A percentile compares a stretch with the other conserved stretches of the same genome.
These are phyloP conservation scores for Anethum foeniculum DNA, from an alignment of 140 eudicot genomes.

Conservation along the genomic window DNA sequence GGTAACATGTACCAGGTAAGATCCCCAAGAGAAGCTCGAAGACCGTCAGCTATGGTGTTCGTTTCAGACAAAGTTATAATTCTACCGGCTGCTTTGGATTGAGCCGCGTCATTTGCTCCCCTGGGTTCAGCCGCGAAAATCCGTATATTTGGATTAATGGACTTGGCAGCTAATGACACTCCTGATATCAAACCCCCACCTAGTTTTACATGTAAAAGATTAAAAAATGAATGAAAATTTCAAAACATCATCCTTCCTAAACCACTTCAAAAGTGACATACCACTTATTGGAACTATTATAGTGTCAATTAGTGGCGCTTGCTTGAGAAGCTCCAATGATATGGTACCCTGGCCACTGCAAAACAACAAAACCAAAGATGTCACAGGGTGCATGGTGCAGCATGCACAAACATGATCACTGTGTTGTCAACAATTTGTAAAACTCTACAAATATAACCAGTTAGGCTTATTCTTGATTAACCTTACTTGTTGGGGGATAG, in stretches of 20 bases:
- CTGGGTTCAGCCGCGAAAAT: constrained; percentile 91
- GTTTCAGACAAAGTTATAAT: constrained; percentile 61
- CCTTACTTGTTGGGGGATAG: neutral
- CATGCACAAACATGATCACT: neutral
- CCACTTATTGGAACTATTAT: constrained; percentile 93
- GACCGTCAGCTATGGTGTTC: constrained; percentile 95
- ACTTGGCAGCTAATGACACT: constrained; percentile 84
- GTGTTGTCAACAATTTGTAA: neutral
- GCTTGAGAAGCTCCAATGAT: constrained; percentile 81
- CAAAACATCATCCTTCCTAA: neutral
- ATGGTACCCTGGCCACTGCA: constrained; percentile 92
- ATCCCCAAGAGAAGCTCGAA: constrained; percentile 89
- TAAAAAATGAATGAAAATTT: constrained; percentile 12
- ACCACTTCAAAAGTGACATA: constrained; percentile 9
- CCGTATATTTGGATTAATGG: constrained; percentile 70
- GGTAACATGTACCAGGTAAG: constrained; percentile 60
- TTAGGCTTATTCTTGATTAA: neutral
- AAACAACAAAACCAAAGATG: neutral
- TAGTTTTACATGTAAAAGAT: constrained; percentile 22
- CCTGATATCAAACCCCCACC: constrained; percentile 98
- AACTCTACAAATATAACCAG: neutral
- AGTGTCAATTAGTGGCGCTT: constrained; percentile 78
- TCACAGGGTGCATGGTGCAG: neutral
- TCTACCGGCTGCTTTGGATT: constrained; percentile 70
- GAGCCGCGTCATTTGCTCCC: constrained; percentile 96